Base-by-base conservation (phyloP, 176 grass and related monocot species). In the Carex cristatella region DNA sequence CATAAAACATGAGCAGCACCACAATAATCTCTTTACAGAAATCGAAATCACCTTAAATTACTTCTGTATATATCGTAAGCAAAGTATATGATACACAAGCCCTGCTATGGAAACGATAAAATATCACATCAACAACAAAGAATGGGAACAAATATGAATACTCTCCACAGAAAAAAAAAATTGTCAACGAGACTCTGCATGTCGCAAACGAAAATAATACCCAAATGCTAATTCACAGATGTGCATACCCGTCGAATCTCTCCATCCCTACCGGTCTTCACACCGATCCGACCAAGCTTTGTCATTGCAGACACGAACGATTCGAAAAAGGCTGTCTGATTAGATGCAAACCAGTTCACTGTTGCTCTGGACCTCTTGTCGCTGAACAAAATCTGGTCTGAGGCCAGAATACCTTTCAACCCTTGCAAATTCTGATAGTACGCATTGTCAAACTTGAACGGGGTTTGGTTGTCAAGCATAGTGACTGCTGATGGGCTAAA, bases 401-500 rank as follows among this genome's bases (percentile, higher is more conserved):
- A 97, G 12, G 88, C 79, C 2, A 97, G 84, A 7, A 97, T 83
- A 15, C 94, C 94, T 85, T 91, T 91, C 88, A 88, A 74, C 86
- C 92, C 91, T 87, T 94, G 91, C 86, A 97, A 79, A 73, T 92
- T 97, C 84, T 87, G 89, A 83, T 89, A 97, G 86, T 92, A 97
- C 0, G 86, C 87, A 69, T 97, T 97, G 91, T 97, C 94, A 69
- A 97, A 97, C 86, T 58, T 82, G 40, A 56, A 71, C 0, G 94
- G 94, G 79, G 91, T 89, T 3, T 86, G 73, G 66, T 86, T 84
- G 80, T 95, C 94, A 10, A 95, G 87, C 94, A 93, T 93, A 0
- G 91, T 91, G 56, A 95, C 88, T 11, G 94, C 84, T 3, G 87
- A 31, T 0, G 87, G 83, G 67, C 27, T 80, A 83, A 89, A 93